phyloP scores from a whole-genome alignment of 2,329 filamentous ascomycete species.

The Colletotrichum sp. region DNA sequence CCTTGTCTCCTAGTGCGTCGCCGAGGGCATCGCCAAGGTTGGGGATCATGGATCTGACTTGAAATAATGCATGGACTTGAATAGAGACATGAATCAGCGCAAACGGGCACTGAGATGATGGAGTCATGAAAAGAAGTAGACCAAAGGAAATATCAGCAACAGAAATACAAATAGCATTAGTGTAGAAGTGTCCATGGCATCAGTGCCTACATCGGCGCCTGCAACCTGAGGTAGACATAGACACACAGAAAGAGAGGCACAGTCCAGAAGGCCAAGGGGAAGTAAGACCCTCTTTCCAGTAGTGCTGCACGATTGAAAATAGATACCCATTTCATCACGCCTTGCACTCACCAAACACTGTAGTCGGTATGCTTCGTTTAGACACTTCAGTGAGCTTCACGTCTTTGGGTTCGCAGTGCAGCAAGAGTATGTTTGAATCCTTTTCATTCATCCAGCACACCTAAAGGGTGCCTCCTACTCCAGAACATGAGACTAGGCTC shows the following conservation, averaged over 20 bases:
- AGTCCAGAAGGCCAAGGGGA: background rate
- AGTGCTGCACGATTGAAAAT: background rate
- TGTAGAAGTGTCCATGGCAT: background rate
- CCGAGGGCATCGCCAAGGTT: background rate
- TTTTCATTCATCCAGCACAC: conserved; percentile 5
- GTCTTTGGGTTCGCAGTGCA: background rate
- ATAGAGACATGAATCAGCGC: background rate
- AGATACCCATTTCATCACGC: background rate
- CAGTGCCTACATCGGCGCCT: background rate
- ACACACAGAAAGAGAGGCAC: background rate
- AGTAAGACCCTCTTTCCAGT: background rate
- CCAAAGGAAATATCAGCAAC: background rate
- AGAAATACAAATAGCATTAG: background rate
- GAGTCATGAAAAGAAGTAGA: background rate
- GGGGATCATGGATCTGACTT: background rate
- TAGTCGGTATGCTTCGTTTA: background rate
- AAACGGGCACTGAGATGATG: background rate
- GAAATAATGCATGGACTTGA: background rate
- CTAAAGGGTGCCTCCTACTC: background rate
- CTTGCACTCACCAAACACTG: background rate
- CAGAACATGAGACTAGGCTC: conserved; percentile 2
- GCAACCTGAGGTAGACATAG: background rate
- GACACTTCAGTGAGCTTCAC: background rate
- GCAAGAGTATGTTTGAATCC: background rate
- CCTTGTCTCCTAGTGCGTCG: conserved; percentile 1